Conservation (phyloP, 495 filamentous ascomycete genomes). For the Tuber borchii region DNA sequence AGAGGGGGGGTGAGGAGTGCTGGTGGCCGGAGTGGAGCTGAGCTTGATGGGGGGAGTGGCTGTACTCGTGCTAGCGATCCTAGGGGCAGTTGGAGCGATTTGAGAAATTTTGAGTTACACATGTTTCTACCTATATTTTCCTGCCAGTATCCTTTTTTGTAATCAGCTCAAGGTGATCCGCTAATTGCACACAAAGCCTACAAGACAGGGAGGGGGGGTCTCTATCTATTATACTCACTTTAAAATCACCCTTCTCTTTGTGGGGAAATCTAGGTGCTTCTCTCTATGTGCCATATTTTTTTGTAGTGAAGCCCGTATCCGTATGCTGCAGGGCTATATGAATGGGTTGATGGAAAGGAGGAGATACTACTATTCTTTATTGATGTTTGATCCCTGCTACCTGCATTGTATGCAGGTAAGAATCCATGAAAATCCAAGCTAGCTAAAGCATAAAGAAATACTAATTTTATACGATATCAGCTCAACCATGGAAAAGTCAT, state of each 20-base stretch:
- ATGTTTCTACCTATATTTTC: not conserved
- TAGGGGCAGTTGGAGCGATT: not conserved
- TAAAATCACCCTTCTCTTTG: not conserved
- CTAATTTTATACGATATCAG: too few species aligned
- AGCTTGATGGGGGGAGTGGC: not conserved
- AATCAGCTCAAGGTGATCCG: not conserved
- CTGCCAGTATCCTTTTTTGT: not conserved
- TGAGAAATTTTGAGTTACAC: not conserved
- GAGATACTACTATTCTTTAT: too few species aligned
- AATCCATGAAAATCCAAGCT: not conserved
- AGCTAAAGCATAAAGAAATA: too few species aligned
- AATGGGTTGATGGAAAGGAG: too few species aligned
- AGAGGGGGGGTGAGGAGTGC: not conserved
- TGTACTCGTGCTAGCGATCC: not conserved
- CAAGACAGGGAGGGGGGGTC: not conserved
- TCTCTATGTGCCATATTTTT: not conserved
- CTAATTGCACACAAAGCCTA: not conserved
- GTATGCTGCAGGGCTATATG: not conserved
- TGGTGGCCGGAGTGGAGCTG: not conserved
- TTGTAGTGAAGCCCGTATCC: not conserved
- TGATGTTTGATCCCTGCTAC: too few species aligned
- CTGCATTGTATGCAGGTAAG: not conserved
- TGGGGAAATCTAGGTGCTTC: not conserved
- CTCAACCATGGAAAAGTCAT: not conserved
- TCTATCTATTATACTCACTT: not conserved